Percentiles rank a stretch among this genome's conserved stretches.
phyloP scores from a whole-genome alignment of 106 monocot species.

The Phalaenopsis aphrodite region DNA sequence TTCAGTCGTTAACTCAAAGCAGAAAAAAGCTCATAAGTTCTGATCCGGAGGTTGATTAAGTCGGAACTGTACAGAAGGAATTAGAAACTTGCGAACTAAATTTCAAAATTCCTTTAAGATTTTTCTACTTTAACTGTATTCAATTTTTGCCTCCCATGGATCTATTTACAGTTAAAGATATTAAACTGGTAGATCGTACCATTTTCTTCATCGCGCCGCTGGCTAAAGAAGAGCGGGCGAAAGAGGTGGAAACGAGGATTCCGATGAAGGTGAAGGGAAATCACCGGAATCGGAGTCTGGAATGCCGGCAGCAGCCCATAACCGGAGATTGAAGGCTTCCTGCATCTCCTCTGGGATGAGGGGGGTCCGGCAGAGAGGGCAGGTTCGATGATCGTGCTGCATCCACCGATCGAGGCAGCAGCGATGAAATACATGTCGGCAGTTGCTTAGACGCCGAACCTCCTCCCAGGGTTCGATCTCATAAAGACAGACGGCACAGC shows the following conservation, averaged over 20 bases:
- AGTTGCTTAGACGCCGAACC: conserved; percentile 31
- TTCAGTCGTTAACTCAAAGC: neutral
- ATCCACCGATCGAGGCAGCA: conserved; percentile 44
- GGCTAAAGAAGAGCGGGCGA: neutral
- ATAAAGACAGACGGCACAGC: conserved; percentile 44
- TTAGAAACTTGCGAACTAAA: neutral
- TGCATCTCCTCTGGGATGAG: conserved; percentile 13
- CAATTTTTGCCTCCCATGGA: no score
- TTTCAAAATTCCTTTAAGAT: neutral
- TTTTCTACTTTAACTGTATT: neutral
- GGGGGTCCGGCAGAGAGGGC: conserved; percentile 25
- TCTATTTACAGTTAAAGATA: neutral
- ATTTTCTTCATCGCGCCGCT: neutral
- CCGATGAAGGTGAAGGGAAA: neutral
- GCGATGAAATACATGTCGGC: conserved; percentile 40
- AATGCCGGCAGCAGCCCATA: conserved; percentile 8
- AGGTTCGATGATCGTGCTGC: conserved; percentile 34
- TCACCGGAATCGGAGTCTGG: neutral
- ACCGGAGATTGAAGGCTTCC: conserved; percentile 1
- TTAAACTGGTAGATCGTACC: neutral
- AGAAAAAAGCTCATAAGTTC: neutral
- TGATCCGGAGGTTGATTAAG: neutral
- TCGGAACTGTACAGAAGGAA: neutral
- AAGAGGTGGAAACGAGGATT: neutral
- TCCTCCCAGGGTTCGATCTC: conserved; percentile 33